Evolutionary conservation across 306 rosid genomes (phyloP).

Genomic region (Heteromeles arbutifolia): DNA sequence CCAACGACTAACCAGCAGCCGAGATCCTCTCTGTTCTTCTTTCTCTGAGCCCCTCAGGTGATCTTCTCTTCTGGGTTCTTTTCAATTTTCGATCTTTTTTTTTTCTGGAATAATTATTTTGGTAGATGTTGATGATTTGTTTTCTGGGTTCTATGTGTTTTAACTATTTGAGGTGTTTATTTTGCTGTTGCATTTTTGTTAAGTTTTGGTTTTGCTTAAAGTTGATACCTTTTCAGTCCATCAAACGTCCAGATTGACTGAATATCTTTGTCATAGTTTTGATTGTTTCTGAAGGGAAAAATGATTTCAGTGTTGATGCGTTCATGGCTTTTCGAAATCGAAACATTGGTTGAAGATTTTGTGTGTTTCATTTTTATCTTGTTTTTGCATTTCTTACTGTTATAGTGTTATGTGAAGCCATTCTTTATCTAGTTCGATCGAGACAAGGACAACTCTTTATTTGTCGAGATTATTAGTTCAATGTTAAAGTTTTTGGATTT

Average conservation of each 20-base stretch:
- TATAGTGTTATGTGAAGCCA: background rate
- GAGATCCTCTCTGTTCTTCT: background rate
- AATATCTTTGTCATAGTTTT: too few relatives aligned
- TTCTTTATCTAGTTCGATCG: background rate
- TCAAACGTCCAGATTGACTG: too few relatives aligned
- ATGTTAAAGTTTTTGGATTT: background rate
- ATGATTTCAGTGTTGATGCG: too few relatives aligned
- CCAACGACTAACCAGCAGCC: background rate
- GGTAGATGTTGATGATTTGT: background rate
- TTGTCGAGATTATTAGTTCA: background rate
- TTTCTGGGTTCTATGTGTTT: background rate
- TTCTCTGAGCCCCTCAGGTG: constrained; percentile 31
- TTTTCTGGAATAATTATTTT: background rate
- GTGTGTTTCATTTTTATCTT: background rate
- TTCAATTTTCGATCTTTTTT: background rate
- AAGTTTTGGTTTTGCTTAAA: background rate
- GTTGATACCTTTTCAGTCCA: background rate
- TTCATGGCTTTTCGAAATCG: too few relatives aligned
- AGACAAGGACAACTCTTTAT: background rate
- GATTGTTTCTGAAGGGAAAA: too few relatives aligned
- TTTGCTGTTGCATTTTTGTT: background rate
- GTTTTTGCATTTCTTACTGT: background rate
- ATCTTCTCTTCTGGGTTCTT: constrained; percentile 21
- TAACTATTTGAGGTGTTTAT: background rate
- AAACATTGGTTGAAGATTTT: too few relatives aligned